A percentile compares a stretch with the other conserved stretches of the same genome.
Evolutionary conservation across 495 filamentous ascomycete species (phyloP).

Genomic region (Aspergillus kassunensis): DNA sequence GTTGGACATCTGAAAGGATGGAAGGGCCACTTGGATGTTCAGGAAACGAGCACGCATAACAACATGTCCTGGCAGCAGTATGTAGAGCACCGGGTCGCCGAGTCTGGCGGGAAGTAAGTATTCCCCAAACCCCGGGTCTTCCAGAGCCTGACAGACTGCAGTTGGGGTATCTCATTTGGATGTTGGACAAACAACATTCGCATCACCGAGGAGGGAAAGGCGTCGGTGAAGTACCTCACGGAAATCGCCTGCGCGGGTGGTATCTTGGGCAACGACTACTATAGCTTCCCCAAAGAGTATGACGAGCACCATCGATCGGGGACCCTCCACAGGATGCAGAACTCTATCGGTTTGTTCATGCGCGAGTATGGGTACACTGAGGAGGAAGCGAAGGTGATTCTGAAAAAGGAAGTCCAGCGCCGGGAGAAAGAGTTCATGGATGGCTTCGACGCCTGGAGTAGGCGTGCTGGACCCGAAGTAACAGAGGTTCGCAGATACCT

Average conservation of each 20-base stretch:
- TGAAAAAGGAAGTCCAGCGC: not conserved
- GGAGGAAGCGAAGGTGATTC: not conserved
- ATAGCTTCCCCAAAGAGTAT: not conserved
- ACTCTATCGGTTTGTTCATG: not conserved
- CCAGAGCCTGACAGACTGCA: not conserved
- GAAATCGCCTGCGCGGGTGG: not conserved
- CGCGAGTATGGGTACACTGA: not conserved
- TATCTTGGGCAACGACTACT: not conserved
- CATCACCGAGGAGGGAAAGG: not conserved
- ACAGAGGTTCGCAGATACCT: not conserved
- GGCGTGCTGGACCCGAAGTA: not conserved
- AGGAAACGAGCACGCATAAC: not conserved
- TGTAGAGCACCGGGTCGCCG: not conserved
- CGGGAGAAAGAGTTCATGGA: not conserved
- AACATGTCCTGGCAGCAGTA: not conserved
- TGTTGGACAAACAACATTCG: not conserved
- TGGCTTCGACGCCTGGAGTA: not conserved
- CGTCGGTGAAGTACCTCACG: not conserved
- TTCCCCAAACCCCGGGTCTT: not conserved
- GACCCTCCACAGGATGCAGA: not conserved
- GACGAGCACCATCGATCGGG: not conserved
- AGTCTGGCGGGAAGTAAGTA: not conserved
- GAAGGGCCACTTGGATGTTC: not conserved
- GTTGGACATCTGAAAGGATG: not conserved
- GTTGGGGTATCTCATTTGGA: not conserved